Conservation (phyloP, 2,329 filamentous ascomycete species). For the Botrytis fragariae region DNA sequence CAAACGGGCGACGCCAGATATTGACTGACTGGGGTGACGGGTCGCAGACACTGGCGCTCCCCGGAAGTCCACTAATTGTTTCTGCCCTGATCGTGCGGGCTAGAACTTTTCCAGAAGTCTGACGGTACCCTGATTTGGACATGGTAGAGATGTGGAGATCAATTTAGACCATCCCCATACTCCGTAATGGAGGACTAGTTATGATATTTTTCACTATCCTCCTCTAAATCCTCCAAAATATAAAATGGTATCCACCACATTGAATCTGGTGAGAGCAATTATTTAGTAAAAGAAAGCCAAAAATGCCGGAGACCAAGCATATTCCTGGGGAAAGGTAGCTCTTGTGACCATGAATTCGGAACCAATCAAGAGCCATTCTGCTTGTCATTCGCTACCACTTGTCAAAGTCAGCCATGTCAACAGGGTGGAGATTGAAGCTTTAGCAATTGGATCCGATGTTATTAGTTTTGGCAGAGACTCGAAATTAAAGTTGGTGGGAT, state of each 20-base stretch:
- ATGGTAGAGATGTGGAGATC: neutral
- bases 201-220: neutral
- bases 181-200: neutral
- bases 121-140: neutral
- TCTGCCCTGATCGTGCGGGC: neutral
- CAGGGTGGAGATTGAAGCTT: slow-evolving; percentile 5
- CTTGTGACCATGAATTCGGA: slow-evolving; percentile 5
- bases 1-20: neutral
- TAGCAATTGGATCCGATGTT: neutral
- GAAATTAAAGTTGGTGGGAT: no score
- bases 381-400: neutral
- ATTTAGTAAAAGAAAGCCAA: neutral
- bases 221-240: neutral
- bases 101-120: neutral
- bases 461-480: neutral
- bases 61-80: slow-evolving; percentile 1
- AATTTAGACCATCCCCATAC: neutral
- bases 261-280: neutral
- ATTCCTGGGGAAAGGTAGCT: slow-evolving; percentile 1
- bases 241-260: neutral
- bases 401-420: neutral
- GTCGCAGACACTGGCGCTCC: slow-evolving; percentile 6
- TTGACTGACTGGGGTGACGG: neutral
- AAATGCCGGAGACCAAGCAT: neutral
- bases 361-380: neutral